Base-by-base conservation (phyloP, 352 stramenopile genomes). In the Pythium vanterpoolii region DNA sequence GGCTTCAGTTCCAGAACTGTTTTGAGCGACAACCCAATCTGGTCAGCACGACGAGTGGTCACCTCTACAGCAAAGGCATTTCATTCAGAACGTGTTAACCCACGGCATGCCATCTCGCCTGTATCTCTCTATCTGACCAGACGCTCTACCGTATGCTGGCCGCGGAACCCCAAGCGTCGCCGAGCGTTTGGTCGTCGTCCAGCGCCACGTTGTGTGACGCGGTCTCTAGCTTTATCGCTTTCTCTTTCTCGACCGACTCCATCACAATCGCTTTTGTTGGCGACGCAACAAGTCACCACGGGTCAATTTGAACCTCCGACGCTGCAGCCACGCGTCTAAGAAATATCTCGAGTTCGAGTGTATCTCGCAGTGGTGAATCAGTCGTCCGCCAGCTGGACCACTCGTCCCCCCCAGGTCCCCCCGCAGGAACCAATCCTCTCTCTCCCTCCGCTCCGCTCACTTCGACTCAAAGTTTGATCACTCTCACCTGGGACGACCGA, bases 41-140 rank as follows among this genome's bases (percentile, higher is more conserved):
- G 4, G 26, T 21, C 7, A 3, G 10, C 3, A 5, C n/a, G 55
- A 40, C 33, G 55, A 21, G 55, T 26, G 6, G 44, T 55, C 44
- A 28, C 33, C 21, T 57, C 34, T 62, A 34, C 40, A 46, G 24
- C 2, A 1, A 18, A 16, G 18, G 9, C 1, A 24, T 30, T 7
- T 13, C 1, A 19, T 8, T 23, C 8, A 0, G 4, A 28, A 34
- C 13, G 8, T 28, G 7, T 21, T 55, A 62, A 62, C 55, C 43
- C 44, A 62, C 42, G 34, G 26, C 40, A 31, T 55, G 55, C 28
- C 55, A 31, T 62, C 55, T 8, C 3, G 28, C 44, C 55, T 30
- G n/a, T 26, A 53, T 62, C 44, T 62, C 55, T 46, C 44, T 53
- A 14, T 28, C 39, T 4, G 14, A 21, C 18, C 26, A 5, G n/a